Conservation (phyloP, 805 yeast genomes). For the Lipomyces mesembrius region DNA sequence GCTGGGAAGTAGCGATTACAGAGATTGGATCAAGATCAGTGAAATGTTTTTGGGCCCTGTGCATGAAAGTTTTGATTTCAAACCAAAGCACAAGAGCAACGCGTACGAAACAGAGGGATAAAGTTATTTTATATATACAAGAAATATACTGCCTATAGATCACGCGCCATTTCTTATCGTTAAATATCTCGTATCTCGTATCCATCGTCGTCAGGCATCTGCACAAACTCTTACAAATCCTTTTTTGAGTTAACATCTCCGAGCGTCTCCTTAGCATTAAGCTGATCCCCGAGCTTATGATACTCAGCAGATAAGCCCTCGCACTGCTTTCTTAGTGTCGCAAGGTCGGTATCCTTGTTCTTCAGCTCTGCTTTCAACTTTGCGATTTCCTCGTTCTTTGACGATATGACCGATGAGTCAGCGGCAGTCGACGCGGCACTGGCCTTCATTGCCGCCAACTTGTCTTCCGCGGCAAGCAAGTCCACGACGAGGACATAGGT, state of each 20-base stretch:
- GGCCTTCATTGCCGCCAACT: constrained; percentile 47
- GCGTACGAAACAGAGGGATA: constrained; percentile 55
- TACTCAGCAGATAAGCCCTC: constrained; percentile 67
- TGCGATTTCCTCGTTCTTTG: constrained; percentile 50
- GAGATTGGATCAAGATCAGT: constrained; percentile 94
- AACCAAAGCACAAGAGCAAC: constrained; percentile 95
- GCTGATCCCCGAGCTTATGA: constrained; percentile 52
- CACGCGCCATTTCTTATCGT: neutral
- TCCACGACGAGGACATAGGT: constrained; percentile 81
- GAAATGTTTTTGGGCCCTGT: constrained; percentile 95
- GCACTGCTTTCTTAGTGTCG: constrained; percentile 73
- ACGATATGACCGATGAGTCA: constrained; percentile 18
- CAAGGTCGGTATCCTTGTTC: constrained; percentile 67
- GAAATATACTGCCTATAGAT: neutral
- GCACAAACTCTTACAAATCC: constrained; percentile 24
- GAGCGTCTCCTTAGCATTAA: constrained; percentile 39
- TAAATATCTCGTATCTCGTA: neutral
- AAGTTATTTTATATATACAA: too few relatives aligned
- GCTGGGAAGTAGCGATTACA: constrained; percentile 80
- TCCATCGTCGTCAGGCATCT: neutral
- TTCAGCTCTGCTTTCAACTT: constrained; percentile 53
- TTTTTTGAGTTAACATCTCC: constrained; percentile 42
- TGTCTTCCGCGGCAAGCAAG: constrained; percentile 64
- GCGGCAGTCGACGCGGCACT: constrained; percentile 30
- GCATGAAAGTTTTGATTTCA: constrained; percentile 71